A percentile compares a stretch with the other conserved stretches of the same genome.
Conservation (phyloP, 2,329 filamentous ascomycete genomes). For the Coniochaeta sp. region DNA sequence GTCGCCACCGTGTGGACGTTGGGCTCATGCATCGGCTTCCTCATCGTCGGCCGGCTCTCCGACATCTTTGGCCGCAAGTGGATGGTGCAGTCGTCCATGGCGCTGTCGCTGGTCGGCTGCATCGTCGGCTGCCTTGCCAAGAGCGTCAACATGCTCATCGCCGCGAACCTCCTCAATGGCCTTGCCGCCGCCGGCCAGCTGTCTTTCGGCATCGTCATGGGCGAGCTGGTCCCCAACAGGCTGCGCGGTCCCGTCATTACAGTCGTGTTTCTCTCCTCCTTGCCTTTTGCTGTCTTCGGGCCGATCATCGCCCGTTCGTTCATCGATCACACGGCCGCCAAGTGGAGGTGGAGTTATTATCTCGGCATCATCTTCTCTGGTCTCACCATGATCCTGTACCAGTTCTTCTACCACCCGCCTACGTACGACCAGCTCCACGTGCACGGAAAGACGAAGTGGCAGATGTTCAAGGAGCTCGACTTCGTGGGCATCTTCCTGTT, state of each 20-base stretch:
- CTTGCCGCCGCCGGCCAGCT: slow-evolving; percentile 38
- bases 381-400: slow-evolving; percentile 30
- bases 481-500: slow-evolving; percentile 35
- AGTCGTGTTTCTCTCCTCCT: slow-evolving; percentile 28
- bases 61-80: slow-evolving; percentile 54
- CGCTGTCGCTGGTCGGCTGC: slow-evolving; percentile 46
- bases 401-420: slow-evolving; percentile 39
- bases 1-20: slow-evolving; percentile 39
- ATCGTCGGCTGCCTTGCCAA: slow-evolving; percentile 49
- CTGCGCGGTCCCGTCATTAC: slow-evolving; percentile 27
- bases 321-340: slow-evolving; percentile 29
- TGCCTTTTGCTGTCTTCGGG: slow-evolving; percentile 34
- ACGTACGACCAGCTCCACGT: slow-evolving; percentile 34
- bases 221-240: slow-evolving; percentile 36
- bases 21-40: slow-evolving; percentile 51
- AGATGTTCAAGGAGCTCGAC: slow-evolving; percentile 36
- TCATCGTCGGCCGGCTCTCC: slow-evolving; percentile 53
- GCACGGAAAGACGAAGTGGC: slow-evolving; percentile 23
- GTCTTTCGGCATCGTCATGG: slow-evolving; percentile 31
- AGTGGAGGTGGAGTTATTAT: slow-evolving; percentile 44
- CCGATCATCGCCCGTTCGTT: slow-evolving; percentile 38
- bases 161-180: slow-evolving; percentile 50
- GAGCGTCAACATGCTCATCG: slow-evolving; percentile 50
- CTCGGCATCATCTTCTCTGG: slow-evolving; percentile 35
- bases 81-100: slow-evolving; percentile 44